Base-by-base conservation (phyloP, 352 stramenopile species). In the Phytophthora colocasiae region DNA sequence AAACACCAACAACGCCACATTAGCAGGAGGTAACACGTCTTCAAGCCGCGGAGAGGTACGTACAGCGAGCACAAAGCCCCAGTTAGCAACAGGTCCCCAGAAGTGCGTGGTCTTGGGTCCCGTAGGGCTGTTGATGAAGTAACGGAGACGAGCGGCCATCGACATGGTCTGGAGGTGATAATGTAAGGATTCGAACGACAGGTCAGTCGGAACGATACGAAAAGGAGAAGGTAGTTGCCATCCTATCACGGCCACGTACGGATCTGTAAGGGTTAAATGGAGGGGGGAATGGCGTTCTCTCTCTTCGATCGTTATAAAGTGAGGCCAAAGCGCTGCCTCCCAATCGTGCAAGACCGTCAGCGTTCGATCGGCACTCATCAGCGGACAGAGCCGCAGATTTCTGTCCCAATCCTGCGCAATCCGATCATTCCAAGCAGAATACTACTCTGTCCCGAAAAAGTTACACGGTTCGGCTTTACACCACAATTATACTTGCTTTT, bases 21-120 rank as follows among this genome's bases (percentile, higher is more conserved):
- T 22, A 22, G 31, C 12, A 38, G 45, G 6, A 19, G 12, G 15
- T 17, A 11, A 9, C n/a, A 8, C 3, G 15, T 29, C 29, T 11
- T 32, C 22, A 17, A 31, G 10, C 14, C 31, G 24, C 12, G 36
- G 6, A 39, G 22, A 49, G 36, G 4, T 14, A 79, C 80, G 46
- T 78, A 95, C 87, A 11, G 89, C 88, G 46, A 90, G 55, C 32
- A 96, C 88, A 44, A 96, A 94, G 59, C 89, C 89, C 89, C 89
- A 96, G 76, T 96, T 96, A 45, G 87, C 87, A 4, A 96, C 79
- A 3, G 89, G 89, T 0, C 89, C 89, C 89, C 88, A 96, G 71
- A 96, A 96, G 66, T 96, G 87, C 36, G 87, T 95, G 22, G 87
- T 96, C 80, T 93, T 95, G 26, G 86, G 87, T 31, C 87, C 87